phyloP scores from a whole-genome alignment of 2,329 filamentous ascomycete species.

The Alternaria gansuensis region DNA sequence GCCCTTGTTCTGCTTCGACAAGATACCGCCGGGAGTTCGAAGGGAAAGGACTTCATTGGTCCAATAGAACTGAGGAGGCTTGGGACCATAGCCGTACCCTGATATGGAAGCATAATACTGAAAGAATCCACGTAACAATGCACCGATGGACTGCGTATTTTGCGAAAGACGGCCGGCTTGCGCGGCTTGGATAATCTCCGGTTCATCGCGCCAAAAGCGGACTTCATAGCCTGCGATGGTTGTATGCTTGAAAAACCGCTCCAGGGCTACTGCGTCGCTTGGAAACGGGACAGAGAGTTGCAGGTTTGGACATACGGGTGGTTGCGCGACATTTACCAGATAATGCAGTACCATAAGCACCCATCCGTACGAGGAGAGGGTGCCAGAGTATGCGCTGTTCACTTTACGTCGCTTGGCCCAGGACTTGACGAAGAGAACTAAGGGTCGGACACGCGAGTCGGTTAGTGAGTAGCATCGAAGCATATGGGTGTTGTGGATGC shows the following conservation, averaged over 20 bases:
- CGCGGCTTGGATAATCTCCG: slow-evolving; percentile 71
- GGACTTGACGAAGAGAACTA: slow-evolving; percentile 87
- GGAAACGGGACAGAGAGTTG: slow-evolving; percentile 62
- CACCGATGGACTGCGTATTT: slow-evolving; percentile 75
- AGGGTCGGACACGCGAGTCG: slow-evolving; percentile 77
- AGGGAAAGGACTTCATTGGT: slow-evolving; percentile 80
- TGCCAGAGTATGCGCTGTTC: slow-evolving; percentile 86
- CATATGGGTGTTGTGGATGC: slow-evolving; percentile 82
- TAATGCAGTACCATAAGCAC: slow-evolving; percentile 93
- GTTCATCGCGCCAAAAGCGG: slow-evolving; percentile 80
- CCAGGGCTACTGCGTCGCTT: slow-evolving; percentile 31
- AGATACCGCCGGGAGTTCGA: slow-evolving; percentile 72
- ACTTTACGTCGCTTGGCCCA: slow-evolving; percentile 89
- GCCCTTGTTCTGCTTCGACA: slow-evolving; percentile 79
- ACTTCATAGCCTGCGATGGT: slow-evolving; percentile 73
- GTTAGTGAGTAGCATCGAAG: slow-evolving; percentile 83
- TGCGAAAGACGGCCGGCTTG: slow-evolving; percentile 66
- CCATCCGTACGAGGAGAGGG: slow-evolving; percentile 88
- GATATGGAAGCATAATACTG: slow-evolving; percentile 78
- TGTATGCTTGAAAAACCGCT: slow-evolving; percentile 53
- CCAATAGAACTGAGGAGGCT: slow-evolving; percentile 76
- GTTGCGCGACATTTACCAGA: slow-evolving; percentile 80
- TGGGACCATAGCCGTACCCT: slow-evolving; percentile 32
- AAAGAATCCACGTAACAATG: slow-evolving; percentile 83
- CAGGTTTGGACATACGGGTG: slow-evolving; percentile 85